phyloP scores from a whole-genome alignment of 2,329 filamentous ascomycete species.

The Xylariales sp. region DNA sequence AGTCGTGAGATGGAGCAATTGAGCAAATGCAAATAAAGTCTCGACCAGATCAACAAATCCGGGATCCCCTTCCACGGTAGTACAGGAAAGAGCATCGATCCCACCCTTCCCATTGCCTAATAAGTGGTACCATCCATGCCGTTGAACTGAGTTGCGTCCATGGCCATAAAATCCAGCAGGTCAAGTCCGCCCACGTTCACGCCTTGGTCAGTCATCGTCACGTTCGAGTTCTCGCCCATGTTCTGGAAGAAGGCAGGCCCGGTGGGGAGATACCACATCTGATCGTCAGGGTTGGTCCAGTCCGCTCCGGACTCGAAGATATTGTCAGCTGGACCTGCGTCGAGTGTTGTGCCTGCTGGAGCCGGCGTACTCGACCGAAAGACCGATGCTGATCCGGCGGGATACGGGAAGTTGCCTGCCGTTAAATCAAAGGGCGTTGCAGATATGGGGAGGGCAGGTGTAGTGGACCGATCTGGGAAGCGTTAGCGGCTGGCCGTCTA shows the following conservation, averaged over 20 bases:
- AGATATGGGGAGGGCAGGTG: constrained; percentile 49
- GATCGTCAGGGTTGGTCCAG: constrained; percentile 50
- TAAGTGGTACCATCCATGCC: not conserved
- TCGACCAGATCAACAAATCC: not conserved
- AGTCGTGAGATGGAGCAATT: not conserved
- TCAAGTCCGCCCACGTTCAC: constrained; percentile 64
- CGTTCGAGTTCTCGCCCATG: constrained; percentile 50
- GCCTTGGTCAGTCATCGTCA: constrained; percentile 63
- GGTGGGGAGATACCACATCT: constrained; percentile 64
- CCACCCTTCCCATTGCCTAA: no score
- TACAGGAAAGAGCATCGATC: not conserved
- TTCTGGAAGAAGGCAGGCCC: constrained; percentile 63
- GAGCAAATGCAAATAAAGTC: not conserved
- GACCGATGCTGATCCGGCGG: constrained; percentile 39
- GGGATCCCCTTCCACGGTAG: not conserved
- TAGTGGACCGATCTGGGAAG: constrained; percentile 32
- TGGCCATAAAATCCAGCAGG: constrained; percentile 63
- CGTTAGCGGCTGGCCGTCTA: constrained; percentile 11
- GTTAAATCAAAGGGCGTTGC: constrained; percentile 59
- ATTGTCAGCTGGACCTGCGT: constrained; percentile 30
- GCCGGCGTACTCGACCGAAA: constrained; percentile 48
- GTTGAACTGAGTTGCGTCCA: constrained; percentile 41
- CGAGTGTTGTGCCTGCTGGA: constrained; percentile 23
- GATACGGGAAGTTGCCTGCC: constrained; percentile 50
- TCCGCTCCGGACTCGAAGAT: constrained; percentile 42